Evolutionary conservation across 202 grass and related monocot species (phyloP), one percentile per base, ranked within the genome.

Genomic region (Carex arenaria): DNA sequence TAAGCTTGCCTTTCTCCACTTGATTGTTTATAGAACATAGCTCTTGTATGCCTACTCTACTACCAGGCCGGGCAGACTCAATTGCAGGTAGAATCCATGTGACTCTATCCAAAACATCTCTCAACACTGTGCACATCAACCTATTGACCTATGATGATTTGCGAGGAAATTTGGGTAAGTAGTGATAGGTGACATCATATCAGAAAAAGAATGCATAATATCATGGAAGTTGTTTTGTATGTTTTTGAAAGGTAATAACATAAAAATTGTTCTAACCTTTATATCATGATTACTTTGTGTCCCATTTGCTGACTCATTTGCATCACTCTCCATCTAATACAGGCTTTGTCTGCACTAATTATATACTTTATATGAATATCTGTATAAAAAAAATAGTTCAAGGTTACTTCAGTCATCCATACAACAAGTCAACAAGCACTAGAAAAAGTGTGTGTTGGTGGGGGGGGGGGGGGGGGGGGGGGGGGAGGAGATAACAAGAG

Each of bases 31-130:
- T 81, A 74, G 85, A 92, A 79, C 96, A 98, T 67, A 98, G 74
- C 78, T 90, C 96, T 77, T 92, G 96, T 68, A 98, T 98, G 56
- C 96, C 96, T 28, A 88, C 84, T 86, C 67, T 93, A 78, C 72
- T 84, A 84, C 95, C 95, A 67, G 95, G 95, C 59, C 83, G 91
- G 64, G 91, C 89, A 60, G 90, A 90, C 86, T 98, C 96, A 85
- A 95, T 98, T 82, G 86, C 89, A 4, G 93, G 93, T 84, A 98
- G 91, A 88, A 98, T 90, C 63, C 78, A 92, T 67, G 85, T 79
- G 18, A 92, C 69, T 83, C 76, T 98, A 79, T 98, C 88, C 72
- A 98, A 71, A 80, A 98, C 86, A 75, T 89, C 87, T 82, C 64
- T 90, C 80, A 98, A 84, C 61, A 91, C 83, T 65, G 14, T 77